Percentiles rank a stretch among this genome's conserved stretches.
phyloP scores from a whole-genome alignment of 331 rosid species.

The Quercus lobata region DNA sequence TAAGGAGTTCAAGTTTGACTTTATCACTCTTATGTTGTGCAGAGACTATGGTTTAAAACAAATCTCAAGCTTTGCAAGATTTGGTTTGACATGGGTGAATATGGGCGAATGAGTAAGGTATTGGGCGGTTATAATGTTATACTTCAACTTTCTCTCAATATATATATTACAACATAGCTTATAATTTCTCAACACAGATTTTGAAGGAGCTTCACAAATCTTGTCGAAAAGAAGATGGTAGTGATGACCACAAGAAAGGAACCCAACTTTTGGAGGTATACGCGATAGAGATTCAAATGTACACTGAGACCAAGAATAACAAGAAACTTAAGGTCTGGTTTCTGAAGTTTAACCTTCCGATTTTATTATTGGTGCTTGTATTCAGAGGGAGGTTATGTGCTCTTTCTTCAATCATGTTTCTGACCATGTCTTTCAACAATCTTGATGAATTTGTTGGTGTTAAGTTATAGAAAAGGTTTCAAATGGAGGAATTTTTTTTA shows the following conservation, averaged over 20 bases:
- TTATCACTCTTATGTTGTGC: conserved; percentile 22
- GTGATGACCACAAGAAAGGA: conserved; percentile 99
- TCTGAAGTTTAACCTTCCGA: not conserved
- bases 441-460: not conserved
- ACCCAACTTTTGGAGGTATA: conserved; percentile 92
- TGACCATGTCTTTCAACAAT: not conserved
- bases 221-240: conserved; percentile 94
- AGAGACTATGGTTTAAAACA: conserved; percentile 99
- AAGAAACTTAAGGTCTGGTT: conserved; percentile 89
- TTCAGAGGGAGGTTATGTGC: not conserved
- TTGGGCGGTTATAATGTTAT: not conserved
- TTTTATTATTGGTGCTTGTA: not conserved
- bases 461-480: not conserved
- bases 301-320: conserved; percentile 96
- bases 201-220: conserved; percentile 94
- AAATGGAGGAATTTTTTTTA: not conserved
- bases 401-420: not conserved
- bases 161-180: conserved; percentile 9
- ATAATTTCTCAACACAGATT: conserved; percentile 46
- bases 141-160: not conserved
- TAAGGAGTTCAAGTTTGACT: conserved; percentile 9
- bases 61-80: conserved; percentile 98
- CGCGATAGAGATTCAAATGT: conserved; percentile 96
- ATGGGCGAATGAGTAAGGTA: conserved; percentile 99
- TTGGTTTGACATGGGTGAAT: conserved; percentile 97